Percentiles rank a stretch among this genome's conserved stretches.
Conservation (phyloP, 2,329 filamentous ascomycete genomes). For the Lachnellula suecica region DNA sequence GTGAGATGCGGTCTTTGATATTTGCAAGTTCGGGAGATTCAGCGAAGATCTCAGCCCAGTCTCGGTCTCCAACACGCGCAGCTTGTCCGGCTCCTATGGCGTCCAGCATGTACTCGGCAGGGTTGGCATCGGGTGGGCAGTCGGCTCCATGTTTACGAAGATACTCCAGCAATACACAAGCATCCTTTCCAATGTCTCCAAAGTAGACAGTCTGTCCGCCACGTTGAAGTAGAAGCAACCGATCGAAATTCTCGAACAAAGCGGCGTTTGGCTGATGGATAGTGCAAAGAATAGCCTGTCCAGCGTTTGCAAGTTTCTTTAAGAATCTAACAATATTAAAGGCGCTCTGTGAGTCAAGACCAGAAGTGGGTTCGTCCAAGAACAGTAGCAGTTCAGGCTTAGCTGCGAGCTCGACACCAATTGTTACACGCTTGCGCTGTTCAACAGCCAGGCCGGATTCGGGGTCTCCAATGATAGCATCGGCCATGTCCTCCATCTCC, state of each 20-base stretch:
- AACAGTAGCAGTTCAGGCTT: constrained; percentile 60
- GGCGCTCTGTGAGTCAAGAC: constrained; percentile 56
- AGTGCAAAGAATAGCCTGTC: constrained; percentile 68
- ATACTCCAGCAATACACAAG: constrained; percentile 52
- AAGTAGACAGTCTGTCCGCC: constrained; percentile 69
- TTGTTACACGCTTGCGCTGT: constrained; percentile 66
- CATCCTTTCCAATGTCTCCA: constrained; percentile 64
- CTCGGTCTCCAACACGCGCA: constrained; percentile 58
- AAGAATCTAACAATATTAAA: constrained; percentile 62
- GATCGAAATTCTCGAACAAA: constrained; percentile 69
- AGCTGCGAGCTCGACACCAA: constrained; percentile 58
- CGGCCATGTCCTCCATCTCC: constrained; percentile 65
- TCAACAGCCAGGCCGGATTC: constrained; percentile 63
- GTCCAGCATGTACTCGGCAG: constrained; percentile 57
- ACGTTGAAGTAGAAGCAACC: constrained; percentile 60
- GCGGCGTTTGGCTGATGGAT: constrained; percentile 72
- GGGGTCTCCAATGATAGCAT: constrained; percentile 63
- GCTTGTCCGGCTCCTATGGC: constrained; percentile 64
- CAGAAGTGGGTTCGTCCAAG: constrained; percentile 59
- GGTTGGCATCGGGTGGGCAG: constrained; percentile 52
- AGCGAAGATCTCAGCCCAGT: constrained; percentile 64
- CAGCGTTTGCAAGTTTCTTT: constrained; percentile 56
- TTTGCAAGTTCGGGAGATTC: constrained; percentile 56
- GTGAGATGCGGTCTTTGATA: constrained; percentile 53
- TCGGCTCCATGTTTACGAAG: constrained; percentile 44